Conservation (phyloP, 495 filamentous ascomycete genomes). For the Cairneyella variabilis region DNA sequence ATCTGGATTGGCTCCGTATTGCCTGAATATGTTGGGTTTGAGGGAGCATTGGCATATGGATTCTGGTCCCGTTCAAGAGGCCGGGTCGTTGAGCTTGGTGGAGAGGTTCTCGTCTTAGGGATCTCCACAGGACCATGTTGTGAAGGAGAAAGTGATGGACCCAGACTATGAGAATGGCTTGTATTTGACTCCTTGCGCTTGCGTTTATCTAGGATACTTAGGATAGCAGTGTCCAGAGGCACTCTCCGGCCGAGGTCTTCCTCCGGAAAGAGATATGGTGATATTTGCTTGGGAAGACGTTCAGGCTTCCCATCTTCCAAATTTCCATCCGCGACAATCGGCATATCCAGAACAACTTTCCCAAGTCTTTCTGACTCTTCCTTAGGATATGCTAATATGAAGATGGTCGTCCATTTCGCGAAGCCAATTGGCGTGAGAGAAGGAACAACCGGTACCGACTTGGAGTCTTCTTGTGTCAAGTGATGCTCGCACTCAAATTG, state of each 20-base stretch:
- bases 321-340: conserved; percentile 51
- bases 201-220: conserved; percentile 17
- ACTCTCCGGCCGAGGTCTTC: conserved; percentile 17
- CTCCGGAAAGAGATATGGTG: conserved; percentile 65
- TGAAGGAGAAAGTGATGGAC: conserved; percentile 7
- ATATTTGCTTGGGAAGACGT: conserved; percentile 74
- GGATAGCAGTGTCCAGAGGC: conserved; percentile 19
- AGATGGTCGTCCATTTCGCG: conserved; percentile 66
- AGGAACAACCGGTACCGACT: conserved; percentile 63
- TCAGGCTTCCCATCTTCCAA: conserved; percentile 69
- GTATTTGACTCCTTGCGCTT: conserved; percentile 17
- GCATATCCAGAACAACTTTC: conserved; percentile 68
- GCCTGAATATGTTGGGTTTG: conserved; percentile 6
- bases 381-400: conserved; percentile 75
- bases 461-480: conserved; percentile 61
- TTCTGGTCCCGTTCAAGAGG: conserved; percentile 24
- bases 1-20: conserved; percentile 22
- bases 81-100: conserved; percentile 18
- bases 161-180: conserved; percentile 13
- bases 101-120: conserved; percentile 11
- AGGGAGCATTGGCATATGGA: conserved; percentile 19
- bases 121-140: conserved; percentile 20
- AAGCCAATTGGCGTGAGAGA: conserved; percentile 80
- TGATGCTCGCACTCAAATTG: conserved; percentile 77
- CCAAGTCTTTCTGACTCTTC: conserved; percentile 72